Base-by-base conservation (phyloP, 345 rosid species). In the Melaleuca alternifolia region DNA sequence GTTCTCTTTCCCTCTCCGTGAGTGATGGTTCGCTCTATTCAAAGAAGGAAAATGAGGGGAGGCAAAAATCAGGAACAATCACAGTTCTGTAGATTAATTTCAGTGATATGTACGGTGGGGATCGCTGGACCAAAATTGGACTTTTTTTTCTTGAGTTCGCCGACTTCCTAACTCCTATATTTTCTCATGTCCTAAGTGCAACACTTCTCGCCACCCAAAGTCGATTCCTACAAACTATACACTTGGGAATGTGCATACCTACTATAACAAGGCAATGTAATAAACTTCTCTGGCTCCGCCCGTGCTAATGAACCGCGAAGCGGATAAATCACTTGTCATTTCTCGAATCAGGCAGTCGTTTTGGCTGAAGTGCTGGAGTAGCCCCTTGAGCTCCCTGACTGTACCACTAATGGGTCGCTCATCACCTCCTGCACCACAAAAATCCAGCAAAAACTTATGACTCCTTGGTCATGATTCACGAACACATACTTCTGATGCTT, bases 361-460 rank as follows among this genome's bases (percentile, higher is more conserved):
- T 28, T 33, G 44, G 85, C 52, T n/a, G 87, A 86, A 52, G 87
- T 2, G 87, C 50, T 86, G 46, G 87, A 85, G 52, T 75, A 57
- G 44, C 52, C 41, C 65, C 8, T 50, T 13, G 84, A 79, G 71
- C 87, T 86, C 30, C 84, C 89, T 12, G 89, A 88, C 10, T 37
- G 85, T 53, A 44, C 77, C 28, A 44, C 50, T 51, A 57, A 85
- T 26, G 87, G 88, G 85, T 89, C 92, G 30, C 92, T 93, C 54
- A 91, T 86, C 86, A 90, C 92, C 50, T 93, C 97, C 97, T 95
- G 94, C 88, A 87, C 14, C 54, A 51, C 15, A 30, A 52, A 54
- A 20, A 51, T 54, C 54, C 54, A 83, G 51, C 24, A 51, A 83
- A 83, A 83, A 71, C 48, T 71, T 71, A 71, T 10, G 13, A 37